Base-by-base conservation (phyloP, 2,329 filamentous ascomycete species). In the Cladophialophora immunda region DNA sequence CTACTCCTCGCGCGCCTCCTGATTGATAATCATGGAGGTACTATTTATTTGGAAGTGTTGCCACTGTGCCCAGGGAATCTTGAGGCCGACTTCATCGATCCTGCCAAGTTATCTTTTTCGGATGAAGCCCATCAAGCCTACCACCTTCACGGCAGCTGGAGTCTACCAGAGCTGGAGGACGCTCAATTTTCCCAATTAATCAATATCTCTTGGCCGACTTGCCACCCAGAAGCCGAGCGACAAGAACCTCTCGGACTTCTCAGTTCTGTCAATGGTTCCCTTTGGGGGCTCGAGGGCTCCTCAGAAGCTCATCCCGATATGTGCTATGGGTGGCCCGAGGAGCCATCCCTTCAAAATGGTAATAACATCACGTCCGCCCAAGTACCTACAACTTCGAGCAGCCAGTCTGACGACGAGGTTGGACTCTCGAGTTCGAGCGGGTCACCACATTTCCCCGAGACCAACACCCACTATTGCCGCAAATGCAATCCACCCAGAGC, bases 1-100 rank as follows among this genome's bases (percentile, higher is more conserved):
- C 41, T 25, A 11, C 58, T 60, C 41, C 58, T 32, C 58, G 58
- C 41, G 41, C 17, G 27, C 41, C 36, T 60, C 58, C 22, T 41
- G 5, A 60, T 60, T 22, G 22, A 60, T 19, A 27, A 52, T 3
- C 27, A 60, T 60, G 57, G 57, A n/a, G n/a, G n/a, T n/a, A n/a
- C n/a, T n/a, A n/a, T n/a, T n/a, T n/a, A n/a, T n/a, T n/a, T n/a
- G n/a, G n/a, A n/a, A n/a, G n/a, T n/a, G n/a, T n/a, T n/a, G n/a
- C n/a, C n/a, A n/a, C n/a, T n/a, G n/a, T n/a, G n/a, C n/a, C n/a
- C n/a, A n/a, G n/a, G n/a, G n/a, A 32, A 52, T 60, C 58, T 60
- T 60, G 41, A 17, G 19, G 15, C 32, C 22, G 19, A 52, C 58
- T 60, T 52, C 11, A 32, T 30, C 58, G n/a, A 60, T 60, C 25